phyloP scores from a whole-genome alignment of 208 protist genomes.

The Leishmania amazonensis region DNA sequence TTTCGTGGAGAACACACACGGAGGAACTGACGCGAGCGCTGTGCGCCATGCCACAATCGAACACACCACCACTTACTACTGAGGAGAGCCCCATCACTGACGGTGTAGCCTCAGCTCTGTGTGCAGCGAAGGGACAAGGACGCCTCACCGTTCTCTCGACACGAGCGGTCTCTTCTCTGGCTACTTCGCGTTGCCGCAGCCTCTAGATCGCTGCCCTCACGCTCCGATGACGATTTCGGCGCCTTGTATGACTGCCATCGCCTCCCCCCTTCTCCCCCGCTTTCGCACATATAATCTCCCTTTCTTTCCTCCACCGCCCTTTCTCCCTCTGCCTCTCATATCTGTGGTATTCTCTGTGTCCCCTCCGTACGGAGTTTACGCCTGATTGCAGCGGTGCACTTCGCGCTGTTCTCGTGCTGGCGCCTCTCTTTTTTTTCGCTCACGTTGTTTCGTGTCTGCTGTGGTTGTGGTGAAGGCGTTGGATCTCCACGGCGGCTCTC shows the following conservation, averaged over 20 bases:
- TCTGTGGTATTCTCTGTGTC: background rate
- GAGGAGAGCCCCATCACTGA: background rate
- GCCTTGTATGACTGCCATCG: background rate
- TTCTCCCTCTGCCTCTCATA: background rate
- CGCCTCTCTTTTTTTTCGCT: background rate
- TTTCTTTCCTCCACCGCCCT: background rate
- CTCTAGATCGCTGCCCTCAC: background rate
- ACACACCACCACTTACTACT: background rate
- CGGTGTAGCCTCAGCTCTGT: background rate
- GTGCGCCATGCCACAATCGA: background rate
- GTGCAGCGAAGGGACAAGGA: background rate
- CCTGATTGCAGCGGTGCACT: background rate
- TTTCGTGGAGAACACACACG: background rate
- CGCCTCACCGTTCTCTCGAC: background rate
- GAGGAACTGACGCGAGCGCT: background rate
- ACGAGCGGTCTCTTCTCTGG: background rate
- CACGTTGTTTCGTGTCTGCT: background rate
- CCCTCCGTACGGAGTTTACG: background rate
- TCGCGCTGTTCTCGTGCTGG: background rate
- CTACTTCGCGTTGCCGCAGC: background rate
- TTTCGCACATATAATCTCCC: background rate
- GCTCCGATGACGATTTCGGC: background rate
- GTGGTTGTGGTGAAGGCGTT: conserved; percentile 1
- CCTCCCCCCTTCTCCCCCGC: background rate
- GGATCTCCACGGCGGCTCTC: background rate